Conservation (phyloP, 768 basidiomycete species). For the Strobilomyces dryophilus region DNA sequence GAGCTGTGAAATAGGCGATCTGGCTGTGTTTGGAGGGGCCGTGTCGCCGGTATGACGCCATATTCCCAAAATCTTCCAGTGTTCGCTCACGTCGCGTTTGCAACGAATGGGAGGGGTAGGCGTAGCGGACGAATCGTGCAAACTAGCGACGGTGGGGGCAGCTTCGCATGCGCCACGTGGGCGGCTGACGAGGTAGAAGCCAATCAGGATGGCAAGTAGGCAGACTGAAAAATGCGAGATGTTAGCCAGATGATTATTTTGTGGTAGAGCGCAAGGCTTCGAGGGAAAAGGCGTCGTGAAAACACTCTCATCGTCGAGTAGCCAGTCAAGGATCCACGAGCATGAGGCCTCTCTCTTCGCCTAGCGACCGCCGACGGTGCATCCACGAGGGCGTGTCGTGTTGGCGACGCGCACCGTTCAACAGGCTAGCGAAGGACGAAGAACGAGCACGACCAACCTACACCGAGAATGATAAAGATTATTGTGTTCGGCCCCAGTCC, state of each 20-base stretch:
- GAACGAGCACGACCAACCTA: conserved; percentile 21
- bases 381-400: neutral
- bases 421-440: neutral
- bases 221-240: conserved; percentile 14
- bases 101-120: neutral
- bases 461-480: conserved; percentile 22
- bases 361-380: neutral
- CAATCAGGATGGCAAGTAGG: conserved; percentile 20
- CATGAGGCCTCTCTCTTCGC: neutral
- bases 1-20: conserved; percentile 1
- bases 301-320: neutral
- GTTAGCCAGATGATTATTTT: conserved; percentile 11
- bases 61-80: conserved; percentile 19
- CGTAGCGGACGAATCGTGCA: neutral
- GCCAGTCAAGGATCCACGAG: neutral
- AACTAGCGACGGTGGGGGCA: neutral
- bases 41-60: conserved; percentile 1
- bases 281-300: neutral
- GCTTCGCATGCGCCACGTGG: conserved; percentile 2
- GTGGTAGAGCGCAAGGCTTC: neutral
- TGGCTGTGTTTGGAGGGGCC: neutral
- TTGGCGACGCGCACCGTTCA: conserved; percentile 2
- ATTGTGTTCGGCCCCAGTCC: conserved; percentile 13
- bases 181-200: conserved; percentile 27
- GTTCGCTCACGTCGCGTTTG: conserved; percentile 1